Conservation (phyloP, 805 yeast species). For the Wickerhamiella parazyma region DNA sequence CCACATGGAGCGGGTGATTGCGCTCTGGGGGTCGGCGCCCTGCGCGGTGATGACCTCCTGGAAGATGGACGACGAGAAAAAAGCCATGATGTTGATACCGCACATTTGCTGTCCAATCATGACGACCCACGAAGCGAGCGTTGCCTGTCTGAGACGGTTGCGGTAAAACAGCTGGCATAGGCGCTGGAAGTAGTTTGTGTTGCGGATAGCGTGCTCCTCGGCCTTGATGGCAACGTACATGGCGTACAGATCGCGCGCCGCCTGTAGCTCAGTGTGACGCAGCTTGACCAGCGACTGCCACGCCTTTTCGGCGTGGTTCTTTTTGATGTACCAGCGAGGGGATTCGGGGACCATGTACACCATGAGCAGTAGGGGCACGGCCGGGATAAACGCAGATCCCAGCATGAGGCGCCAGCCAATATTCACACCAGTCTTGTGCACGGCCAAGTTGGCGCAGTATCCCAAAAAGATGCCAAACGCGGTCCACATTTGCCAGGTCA, state of each 20-base stretch:
- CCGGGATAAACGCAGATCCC: conserved; percentile 41
- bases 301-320: conserved; percentile 37
- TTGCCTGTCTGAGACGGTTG: conserved; percentile 65
- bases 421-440: conserved; percentile 34
- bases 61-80: conserved; percentile 70
- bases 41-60: conserved; percentile 24
- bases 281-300: conserved; percentile 35
- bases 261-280: conserved; percentile 36
- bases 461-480: conserved; percentile 63
- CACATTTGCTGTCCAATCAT: conserved; percentile 89
- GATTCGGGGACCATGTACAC: conserved; percentile 53
- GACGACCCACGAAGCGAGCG: conserved; percentile 64
- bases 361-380: conserved; percentile 41
- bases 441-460: conserved; percentile 44
- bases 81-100: conserved; percentile 79
- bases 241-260: conserved; percentile 54
- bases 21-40: conserved; percentile 37
- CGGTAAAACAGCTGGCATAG: conserved; percentile 17
- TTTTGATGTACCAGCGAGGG: conserved; percentile 54
- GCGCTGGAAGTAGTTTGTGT: conserved; percentile 15
- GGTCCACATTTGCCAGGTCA: conserved; percentile 67
- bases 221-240: conserved; percentile 39
- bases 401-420: conserved; percentile 55
- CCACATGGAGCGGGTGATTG: conserved; percentile 46
- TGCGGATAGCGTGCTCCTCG: conserved; percentile 37